Conservation (phyloP, 2,329 filamentous ascomycete species). For the Fusarium pilosicola region DNA sequence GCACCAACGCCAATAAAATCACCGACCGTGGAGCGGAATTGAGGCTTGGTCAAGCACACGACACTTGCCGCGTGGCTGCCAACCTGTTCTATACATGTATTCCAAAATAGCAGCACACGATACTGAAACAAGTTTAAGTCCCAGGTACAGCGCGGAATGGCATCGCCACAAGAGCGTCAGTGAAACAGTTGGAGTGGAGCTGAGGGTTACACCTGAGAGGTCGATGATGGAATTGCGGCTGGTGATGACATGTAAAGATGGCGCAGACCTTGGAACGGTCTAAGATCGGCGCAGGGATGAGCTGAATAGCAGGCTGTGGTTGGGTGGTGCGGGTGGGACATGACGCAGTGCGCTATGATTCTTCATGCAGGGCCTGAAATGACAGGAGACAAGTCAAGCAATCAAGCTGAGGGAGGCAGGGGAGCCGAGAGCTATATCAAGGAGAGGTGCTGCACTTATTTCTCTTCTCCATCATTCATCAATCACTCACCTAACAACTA, state of each 20-base stretch:
- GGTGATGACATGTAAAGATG: constrained; percentile 31
- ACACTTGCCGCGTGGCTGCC: constrained; percentile 2
- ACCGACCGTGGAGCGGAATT: not conserved
- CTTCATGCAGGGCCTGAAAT: constrained; percentile 17
- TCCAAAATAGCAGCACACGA: constrained; percentile 26
- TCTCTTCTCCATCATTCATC: not conserved
- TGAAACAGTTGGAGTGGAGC: constrained; percentile 10
- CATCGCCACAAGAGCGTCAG: constrained; percentile 4
- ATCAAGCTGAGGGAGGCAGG: constrained; percentile 4
- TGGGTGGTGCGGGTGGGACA: not conserved
- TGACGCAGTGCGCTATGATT: constrained; percentile 18
- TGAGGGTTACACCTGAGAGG: not conserved
- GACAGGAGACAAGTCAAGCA: not conserved
- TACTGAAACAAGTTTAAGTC: not conserved
- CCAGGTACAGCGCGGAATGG: constrained; percentile 14
- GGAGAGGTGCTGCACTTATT: constrained; percentile 2
- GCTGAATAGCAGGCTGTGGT: not conserved
- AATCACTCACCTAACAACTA: not conserved
- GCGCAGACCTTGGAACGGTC: constrained; percentile 22
- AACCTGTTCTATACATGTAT: not conserved
- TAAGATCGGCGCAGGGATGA: constrained; percentile 19
- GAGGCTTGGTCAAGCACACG: constrained; percentile 4
- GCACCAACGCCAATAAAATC: not conserved
- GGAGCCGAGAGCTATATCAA: constrained; percentile 25
- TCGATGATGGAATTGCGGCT: not conserved